phyloP scores from a whole-genome alignment of 208 protist species.

The Crithidia expoeki region DNA sequence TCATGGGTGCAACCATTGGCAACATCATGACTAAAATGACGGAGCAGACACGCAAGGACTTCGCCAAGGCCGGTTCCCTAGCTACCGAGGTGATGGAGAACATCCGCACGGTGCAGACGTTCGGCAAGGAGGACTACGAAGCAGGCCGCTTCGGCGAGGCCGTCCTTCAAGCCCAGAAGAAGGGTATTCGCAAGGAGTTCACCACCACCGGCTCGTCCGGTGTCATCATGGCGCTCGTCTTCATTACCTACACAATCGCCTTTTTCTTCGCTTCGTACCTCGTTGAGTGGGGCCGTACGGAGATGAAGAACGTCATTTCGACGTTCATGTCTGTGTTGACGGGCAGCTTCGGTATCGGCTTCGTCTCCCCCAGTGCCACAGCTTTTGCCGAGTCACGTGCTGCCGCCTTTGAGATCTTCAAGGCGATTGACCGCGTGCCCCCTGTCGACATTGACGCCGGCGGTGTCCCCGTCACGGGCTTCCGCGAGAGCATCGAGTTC shows the following conservation, averaged over 20 bases:
- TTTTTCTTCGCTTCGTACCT: background rate
- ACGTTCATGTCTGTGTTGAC: conserved; percentile 62
- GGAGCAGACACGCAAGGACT: conserved; percentile 62
- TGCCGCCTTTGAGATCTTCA: too few relatives aligned
- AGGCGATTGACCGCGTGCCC: too few relatives aligned
- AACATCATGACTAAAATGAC: conserved; percentile 58
- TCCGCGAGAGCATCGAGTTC: conserved; percentile 59
- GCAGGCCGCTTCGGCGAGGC: conserved; percentile 47
- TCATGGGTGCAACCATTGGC: conserved; percentile 58
- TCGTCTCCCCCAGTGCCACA: background rate
- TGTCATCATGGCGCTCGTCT: too few relatives aligned
- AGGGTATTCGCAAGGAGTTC: too few relatives aligned
- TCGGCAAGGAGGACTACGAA: conserved; percentile 65
- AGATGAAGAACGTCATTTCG: conserved; percentile 1
- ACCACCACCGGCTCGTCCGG: too few relatives aligned
- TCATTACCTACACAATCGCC: too few relatives aligned
- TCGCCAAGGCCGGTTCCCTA: conserved; percentile 71
- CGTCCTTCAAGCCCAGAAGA: background rate
- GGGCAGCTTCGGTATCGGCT: conserved; percentile 30
- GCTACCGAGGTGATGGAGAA: conserved; percentile 83
- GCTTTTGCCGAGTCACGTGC: too few relatives aligned
- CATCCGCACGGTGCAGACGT: conserved; percentile 75
- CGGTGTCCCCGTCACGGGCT: too few relatives aligned
- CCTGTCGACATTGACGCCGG: too few relatives aligned
- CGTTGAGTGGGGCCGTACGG: background rate